Percentiles rank a stretch among this genome's conserved stretches.
These are phyloP conservation scores for Kazachstania psychrophila DNA, from an alignment of 805 yeast genomes.

Conservation along the genomic window DNA sequence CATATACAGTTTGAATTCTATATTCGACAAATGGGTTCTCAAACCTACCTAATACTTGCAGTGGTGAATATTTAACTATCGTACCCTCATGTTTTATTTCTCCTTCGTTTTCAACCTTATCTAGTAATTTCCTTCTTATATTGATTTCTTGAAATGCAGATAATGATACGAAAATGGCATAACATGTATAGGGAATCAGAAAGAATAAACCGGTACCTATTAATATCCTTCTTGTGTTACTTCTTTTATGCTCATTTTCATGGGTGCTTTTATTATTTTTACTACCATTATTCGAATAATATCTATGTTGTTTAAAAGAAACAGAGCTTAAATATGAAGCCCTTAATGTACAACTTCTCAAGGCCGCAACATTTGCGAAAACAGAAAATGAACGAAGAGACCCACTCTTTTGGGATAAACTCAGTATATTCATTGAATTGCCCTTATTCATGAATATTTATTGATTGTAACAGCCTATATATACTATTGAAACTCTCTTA, in stretches of 20 bases:
- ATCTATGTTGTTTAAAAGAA: no score
- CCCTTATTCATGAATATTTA: no score
- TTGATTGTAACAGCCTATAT: no score
- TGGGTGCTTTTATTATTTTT: no score
- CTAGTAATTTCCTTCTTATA: constrained; percentile 29
- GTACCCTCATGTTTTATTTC: constrained; percentile 15
- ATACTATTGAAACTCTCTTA: no score
- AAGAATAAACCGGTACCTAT: background rate
- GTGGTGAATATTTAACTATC: constrained; percentile 34
- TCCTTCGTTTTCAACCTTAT: constrained; percentile 11
- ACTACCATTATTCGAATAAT: no score
- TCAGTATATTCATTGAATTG: no score
- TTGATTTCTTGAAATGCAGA: constrained; percentile 47
- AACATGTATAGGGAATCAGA: constrained; percentile 46
- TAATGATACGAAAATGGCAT: constrained; percentile 52
- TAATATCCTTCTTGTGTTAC: background rate
- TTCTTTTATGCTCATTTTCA: background rate
- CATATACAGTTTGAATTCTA: constrained; percentile 80
- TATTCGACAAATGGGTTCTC: constrained; percentile 90
- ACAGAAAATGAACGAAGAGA: background rate
- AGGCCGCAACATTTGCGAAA: no score
- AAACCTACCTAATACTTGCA: constrained; percentile 63
- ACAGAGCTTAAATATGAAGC: no score
- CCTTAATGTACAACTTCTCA: no score
- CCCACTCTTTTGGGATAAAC: background rate